Percentiles rank a stretch among this genome's conserved stretches.
These are phyloP conservation scores for Alternaria conjuncta DNA, from an alignment of 2,329 filamentous ascomycete genomes.

Conservation along the genomic window DNA sequence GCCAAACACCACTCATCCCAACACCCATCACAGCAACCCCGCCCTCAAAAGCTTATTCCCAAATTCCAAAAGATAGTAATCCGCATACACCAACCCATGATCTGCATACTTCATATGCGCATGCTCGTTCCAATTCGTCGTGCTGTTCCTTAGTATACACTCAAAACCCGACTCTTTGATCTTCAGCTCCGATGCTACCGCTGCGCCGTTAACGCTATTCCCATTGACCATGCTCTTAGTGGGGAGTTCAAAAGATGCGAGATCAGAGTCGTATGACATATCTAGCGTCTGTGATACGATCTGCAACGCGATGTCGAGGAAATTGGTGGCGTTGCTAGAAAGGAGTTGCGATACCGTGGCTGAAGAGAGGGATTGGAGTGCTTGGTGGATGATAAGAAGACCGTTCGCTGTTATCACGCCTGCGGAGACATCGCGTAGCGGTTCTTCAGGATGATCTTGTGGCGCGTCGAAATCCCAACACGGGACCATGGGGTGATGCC, in stretches of 20 bases:
- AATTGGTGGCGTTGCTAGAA: slow-evolving; percentile 1
- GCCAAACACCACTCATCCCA: neutral
- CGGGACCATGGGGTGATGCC: slow-evolving; percentile 47
- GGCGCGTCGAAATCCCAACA: slow-evolving; percentile 62
- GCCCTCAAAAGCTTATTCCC: slow-evolving; percentile 55
- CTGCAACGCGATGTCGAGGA: slow-evolving; percentile 24
- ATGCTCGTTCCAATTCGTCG: slow-evolving; percentile 57
- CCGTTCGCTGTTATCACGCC: slow-evolving; percentile 53
- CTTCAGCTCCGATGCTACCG: slow-evolving; percentile 20
- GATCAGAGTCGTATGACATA: slow-evolving; percentile 37
- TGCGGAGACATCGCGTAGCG: slow-evolving; percentile 49
- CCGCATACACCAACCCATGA: slow-evolving; percentile 59
- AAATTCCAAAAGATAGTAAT: slow-evolving; percentile 57
- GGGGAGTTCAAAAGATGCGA: slow-evolving; percentile 29
- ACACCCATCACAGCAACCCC: slow-evolving; percentile 29
- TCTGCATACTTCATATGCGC: slow-evolving; percentile 54
- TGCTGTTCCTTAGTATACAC: slow-evolving; percentile 56
- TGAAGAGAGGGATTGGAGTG: slow-evolving; percentile 28
- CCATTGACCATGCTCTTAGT: slow-evolving; percentile 23
- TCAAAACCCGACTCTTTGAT: slow-evolving; percentile 46
- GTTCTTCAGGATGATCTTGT: slow-evolving; percentile 39
- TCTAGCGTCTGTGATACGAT: slow-evolving; percentile 38
- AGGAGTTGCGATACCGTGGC: slow-evolving; percentile 2
- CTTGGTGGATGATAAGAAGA: slow-evolving; percentile 49
- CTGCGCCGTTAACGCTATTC: neutral